phyloP scores from a whole-genome alignment of 139 green algal species.

The Coelastrella sp. region DNA sequence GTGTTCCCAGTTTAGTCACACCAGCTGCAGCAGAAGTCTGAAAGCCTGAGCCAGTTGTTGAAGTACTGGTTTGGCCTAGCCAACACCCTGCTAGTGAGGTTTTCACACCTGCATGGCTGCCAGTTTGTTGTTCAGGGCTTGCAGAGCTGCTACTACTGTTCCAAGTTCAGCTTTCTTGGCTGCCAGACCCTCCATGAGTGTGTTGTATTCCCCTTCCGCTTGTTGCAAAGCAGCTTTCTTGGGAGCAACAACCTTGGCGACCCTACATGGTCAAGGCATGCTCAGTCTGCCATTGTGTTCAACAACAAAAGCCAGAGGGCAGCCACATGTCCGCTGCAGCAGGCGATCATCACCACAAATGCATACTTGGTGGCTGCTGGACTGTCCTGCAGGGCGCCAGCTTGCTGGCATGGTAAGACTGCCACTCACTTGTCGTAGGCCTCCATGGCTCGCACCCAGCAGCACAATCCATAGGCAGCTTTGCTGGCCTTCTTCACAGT shows the following conservation, averaged over 20 bases:
- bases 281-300: no score
- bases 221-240: constrained; percentile 74
- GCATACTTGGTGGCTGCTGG: no score
- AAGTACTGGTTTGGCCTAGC: neutral
- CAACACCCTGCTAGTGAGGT: neutral
- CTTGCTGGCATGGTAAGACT: neutral
- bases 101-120: constrained; percentile 68
- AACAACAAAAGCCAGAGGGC: no score
- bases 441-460: constrained; percentile 86
- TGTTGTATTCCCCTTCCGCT: constrained; percentile 42
- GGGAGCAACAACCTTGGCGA: constrained; percentile 74
- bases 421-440: constrained; percentile 69
- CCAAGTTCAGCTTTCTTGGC: constrained; percentile 81
- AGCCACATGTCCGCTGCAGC: no score
- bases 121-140: constrained; percentile 79
- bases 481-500: constrained; percentile 66
- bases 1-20: neutral
- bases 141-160: constrained; percentile 80
- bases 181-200: constrained; percentile 72
- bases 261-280: constrained; percentile 11
- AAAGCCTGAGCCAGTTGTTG: neutral
- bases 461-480: constrained; percentile 79
- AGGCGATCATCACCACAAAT: no score
- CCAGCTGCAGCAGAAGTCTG: neutral
- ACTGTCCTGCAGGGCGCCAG: no score